Base-by-base conservation (phyloP, 805 yeast genomes). In the Clavispora carvajalis region DNA sequence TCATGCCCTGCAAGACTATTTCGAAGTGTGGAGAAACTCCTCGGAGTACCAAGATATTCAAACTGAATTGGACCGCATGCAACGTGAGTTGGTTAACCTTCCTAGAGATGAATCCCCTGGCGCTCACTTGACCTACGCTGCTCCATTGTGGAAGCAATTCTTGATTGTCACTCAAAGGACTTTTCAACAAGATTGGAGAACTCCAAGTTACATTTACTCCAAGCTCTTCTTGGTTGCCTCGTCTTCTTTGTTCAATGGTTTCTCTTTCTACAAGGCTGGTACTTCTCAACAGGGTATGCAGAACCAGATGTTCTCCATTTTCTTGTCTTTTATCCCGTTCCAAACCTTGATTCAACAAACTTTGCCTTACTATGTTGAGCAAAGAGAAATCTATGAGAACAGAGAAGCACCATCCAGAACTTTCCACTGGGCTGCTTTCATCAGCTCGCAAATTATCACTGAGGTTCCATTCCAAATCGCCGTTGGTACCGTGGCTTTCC, bases 21-120 rank as follows among this genome's bases (percentile, higher is more conserved):
- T 77, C 54, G 82, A 84, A 54, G 87, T 83, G 36, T 86, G 96
- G 96, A 62, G 74, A 58, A 71, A 73, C 36, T 85, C 95, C 26
- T 61, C 62, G 0, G 89, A 87, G 57, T 76, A 74, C 51, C 54
- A 63, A 39, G 79, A 71, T 6, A 77, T 84, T 25, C 73, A 77
- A 42, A 62, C 56, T 2, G 91, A 85, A 56, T 70, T 86, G 51
- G 76, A 71, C 16, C 42, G 58, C 34, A 78, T 87, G 90, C 88
- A 82, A 59, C 55, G 44, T 9, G 87, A 82, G 53, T 67, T 76
- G 30, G 41, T 37, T 37, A 48, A 50, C 26, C 18, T 46, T 9
- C 54, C 55, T 8, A 39, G 33, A n/a, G 43, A 57, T 4, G 50
- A 43, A 1, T 34, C 41, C 12, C 47, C 53, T 7, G 58, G 48